Evolutionary conservation across 1,284 basidiomycete genomes (phyloP).

Genomic region (Trichosporon sp.): DNA sequence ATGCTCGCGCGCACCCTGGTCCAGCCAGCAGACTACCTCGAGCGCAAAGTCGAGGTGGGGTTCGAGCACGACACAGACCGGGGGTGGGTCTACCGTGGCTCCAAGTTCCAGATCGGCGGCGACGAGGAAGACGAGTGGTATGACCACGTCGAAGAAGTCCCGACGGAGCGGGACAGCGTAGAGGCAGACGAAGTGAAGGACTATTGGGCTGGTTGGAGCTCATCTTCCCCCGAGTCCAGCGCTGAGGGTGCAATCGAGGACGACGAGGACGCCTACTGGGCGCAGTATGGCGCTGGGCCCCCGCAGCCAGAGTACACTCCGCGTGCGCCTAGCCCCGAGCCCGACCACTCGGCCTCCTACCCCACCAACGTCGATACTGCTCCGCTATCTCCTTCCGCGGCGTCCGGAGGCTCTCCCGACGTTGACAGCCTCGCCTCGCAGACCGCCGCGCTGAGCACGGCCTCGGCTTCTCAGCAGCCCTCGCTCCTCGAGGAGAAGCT

Average conservation of each 20-base stretch:
- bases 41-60: conserved; percentile 6
- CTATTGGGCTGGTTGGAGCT: conserved; percentile 34
- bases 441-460: background rate
- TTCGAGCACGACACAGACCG: conserved; percentile 23
- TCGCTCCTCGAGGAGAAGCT: conserved; percentile 20
- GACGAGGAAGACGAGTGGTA: conserved; percentile 9
- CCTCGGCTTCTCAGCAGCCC: background rate
- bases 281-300: conserved; percentile 29
- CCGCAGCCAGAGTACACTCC: background rate
- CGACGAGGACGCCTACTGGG: conserved; percentile 40
- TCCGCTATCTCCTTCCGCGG: conserved; percentile 9
- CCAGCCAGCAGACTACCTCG: conserved; percentile 1
- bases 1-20: conserved; percentile 12
- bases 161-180: background rate
- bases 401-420: conserved; percentile 4
- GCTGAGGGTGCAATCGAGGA: too few relatives aligned
- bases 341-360: conserved; percentile 6
- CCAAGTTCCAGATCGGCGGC: conserved; percentile 3
- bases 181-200: conserved; percentile 12
- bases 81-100: conserved; percentile 35
- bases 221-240: too few relatives aligned
- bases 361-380: conserved; percentile 5
- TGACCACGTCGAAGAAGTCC: conserved; percentile 6
- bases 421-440: background rate
- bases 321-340: background rate